Base-by-base conservation (phyloP, 73 alveolate genomes). In the Durusdinium trenchii region DNA sequence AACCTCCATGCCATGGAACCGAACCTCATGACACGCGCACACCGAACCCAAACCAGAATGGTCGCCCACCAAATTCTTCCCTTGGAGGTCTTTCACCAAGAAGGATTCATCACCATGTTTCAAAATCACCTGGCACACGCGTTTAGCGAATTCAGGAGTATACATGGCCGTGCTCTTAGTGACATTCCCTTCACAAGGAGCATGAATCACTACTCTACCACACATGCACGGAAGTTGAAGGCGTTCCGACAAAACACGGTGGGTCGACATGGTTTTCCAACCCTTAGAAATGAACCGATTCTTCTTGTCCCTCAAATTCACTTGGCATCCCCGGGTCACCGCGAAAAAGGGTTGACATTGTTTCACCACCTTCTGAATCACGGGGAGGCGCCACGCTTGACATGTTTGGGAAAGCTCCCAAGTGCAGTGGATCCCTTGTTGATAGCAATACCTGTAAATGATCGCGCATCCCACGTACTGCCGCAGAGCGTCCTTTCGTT, bases 321-420 rank as follows among this genome's bases (percentile, higher is more conserved):
- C 76, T 1, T 52, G 54, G 36, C 94, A 84, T 12, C 94, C 94
- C 3, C 67, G n/a, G 0, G 57, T 48, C 52, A 84, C 62, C 9
- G 51, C 78, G 0, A 35, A n/a, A 0, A 32, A 3, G 28, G 45
- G 54, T 40, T 12, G 28, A 6, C n/a, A 50, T 32, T 48, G 23
- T 0, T 84, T 9, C 7, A 3, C 32, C 52, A 84, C 0, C 28
- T 35, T 5, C 40, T 84, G 76, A 51, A 84, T 20, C 1, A 84
- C 2, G 1, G 94, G 94, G 7, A 84, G 76, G 6, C 94, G 45
- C 94, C 94, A 84, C 18, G 76, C 94, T 4, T 48, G 73, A 20
- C 75, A 84, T 4, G 51, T 18, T 30, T 84, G 75, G 3, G 75
- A 48, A 48, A 45, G 12, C 52, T 84, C 94, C 94, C 94, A 84